Evolutionary conservation across 768 basidiomycete genomes (phyloP).

Genomic region (Xerocomellus amylosporus): DNA sequence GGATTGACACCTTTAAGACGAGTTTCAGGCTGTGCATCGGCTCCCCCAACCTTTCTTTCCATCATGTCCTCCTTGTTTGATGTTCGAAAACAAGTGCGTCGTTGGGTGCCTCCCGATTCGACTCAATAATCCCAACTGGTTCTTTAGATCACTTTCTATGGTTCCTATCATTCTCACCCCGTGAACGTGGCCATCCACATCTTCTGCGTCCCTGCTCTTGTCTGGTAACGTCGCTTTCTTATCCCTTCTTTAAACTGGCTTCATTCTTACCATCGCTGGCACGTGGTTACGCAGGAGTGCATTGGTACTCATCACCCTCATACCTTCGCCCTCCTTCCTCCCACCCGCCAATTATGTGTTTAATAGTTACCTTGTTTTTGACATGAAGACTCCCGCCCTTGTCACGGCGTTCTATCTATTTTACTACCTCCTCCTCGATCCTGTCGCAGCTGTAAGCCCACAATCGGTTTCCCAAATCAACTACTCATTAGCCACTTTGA

Average conservation of each 20-base stretch:
- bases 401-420: conserved; percentile 54
- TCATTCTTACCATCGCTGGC: conserved; percentile 1
- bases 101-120: conserved; percentile 4
- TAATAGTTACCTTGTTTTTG: conserved; percentile 64
- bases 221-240: conserved; percentile 55
- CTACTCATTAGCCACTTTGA: background rate
- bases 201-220: conserved; percentile 75
- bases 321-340: conserved; percentile 54
- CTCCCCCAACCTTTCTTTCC: background rate
- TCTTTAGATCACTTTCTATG: conserved; percentile 83
- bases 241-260: conserved; percentile 6
- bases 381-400: conserved; percentile 65
- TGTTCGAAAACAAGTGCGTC: conserved; percentile 63
- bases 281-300: conserved; percentile 49
- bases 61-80: conserved; percentile 52
- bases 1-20: too few species aligned
- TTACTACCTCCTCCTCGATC: conserved; percentile 84
- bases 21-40: background rate
- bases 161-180: conserved; percentile 84
- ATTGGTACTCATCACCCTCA: conserved; percentile 47
- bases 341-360: conserved; percentile 51
- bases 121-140: conserved; percentile 2
- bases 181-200: conserved; percentile 85
- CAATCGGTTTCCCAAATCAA: conserved; percentile 1
- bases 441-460: conserved; percentile 75